Percentiles rank a stretch among this genome's conserved stretches.
These are phyloP conservation scores for Globisporangium recalcitrans DNA, from an alignment of 352 stramenopile genomes.

Conservation along the genomic window DNA sequence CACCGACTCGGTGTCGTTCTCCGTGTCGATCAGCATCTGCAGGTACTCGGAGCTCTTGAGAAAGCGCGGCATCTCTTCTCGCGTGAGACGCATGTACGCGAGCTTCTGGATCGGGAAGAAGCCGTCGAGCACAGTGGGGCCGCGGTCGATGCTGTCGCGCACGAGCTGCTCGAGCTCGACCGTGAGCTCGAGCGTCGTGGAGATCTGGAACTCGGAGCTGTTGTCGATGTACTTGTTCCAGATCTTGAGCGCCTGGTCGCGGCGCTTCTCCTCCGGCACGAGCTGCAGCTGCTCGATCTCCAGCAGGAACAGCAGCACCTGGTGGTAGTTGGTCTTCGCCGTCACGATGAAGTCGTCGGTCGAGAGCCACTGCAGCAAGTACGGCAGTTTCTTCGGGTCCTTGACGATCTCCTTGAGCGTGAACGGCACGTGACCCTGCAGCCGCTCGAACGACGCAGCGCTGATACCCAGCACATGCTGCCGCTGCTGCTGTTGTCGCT, in stretches of 20 bases:
- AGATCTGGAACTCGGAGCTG: slow-evolving; percentile 79
- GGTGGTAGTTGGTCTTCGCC: slow-evolving; percentile 57
- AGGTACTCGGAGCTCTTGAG: slow-evolving; percentile 83
- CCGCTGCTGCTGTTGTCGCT: slow-evolving; percentile 46
- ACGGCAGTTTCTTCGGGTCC: slow-evolving; percentile 82
- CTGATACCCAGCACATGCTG: slow-evolving; percentile 45
- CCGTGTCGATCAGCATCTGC: slow-evolving; percentile 79
- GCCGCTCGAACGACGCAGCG: slow-evolving; percentile 53
- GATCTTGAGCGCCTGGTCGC: slow-evolving; percentile 77
- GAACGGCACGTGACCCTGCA: slow-evolving; percentile 78
- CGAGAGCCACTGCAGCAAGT: slow-evolving; percentile 72
- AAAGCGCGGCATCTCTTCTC: slow-evolving; percentile 78
- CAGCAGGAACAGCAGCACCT: slow-evolving; percentile 81
- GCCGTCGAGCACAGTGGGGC: slow-evolving; percentile 47
- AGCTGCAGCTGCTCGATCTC: slow-evolving; percentile 80
- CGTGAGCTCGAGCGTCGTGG: slow-evolving; percentile 73
- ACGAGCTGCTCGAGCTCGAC: slow-evolving; percentile 72
- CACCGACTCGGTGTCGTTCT: slow-evolving; percentile 68
- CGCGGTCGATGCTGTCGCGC: slow-evolving; percentile 51
- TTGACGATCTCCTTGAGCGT: slow-evolving; percentile 84
- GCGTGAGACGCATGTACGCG: slow-evolving; percentile 76
- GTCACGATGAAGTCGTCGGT: slow-evolving; percentile 31
- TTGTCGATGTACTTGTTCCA: slow-evolving; percentile 86
- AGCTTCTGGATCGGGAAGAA: slow-evolving; percentile 86
- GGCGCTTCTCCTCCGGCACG: slow-evolving; percentile 53